These are phyloP conservation scores for Nasturtium officinale DNA, from an alignment of 345 rosid species.

Conservation along the genomic window DNA sequence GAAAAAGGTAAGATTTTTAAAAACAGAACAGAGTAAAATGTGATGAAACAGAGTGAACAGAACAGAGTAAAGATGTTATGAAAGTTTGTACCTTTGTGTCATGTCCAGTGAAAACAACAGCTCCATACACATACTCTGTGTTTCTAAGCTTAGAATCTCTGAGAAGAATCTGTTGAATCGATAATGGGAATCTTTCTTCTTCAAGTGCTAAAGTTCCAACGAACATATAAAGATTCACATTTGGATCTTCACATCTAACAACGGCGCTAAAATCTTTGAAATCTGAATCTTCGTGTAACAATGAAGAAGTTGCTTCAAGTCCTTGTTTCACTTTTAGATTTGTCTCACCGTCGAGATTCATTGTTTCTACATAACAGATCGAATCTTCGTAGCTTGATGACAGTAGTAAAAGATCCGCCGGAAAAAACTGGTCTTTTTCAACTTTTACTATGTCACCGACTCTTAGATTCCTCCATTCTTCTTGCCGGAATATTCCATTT, in stretches of 20 bases:
- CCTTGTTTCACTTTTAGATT: conserved; percentile 92
- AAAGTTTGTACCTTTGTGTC: conserved; percentile 65
- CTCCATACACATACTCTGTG: conserved; percentile 81
- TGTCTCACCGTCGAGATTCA: conserved; percentile 99
- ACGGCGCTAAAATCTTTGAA: conserved; percentile 64
- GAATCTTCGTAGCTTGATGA: conserved; percentile 88
- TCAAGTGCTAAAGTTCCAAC: conserved; percentile 71
- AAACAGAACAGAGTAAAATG: not conserved
- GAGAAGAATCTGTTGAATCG: conserved; percentile 85
- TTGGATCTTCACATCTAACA: conserved; percentile 88
- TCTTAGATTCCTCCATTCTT: conserved; percentile 75
- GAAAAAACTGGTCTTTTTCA: conserved; percentile 85
- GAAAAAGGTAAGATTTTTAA: not conserved
- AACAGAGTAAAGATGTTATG: not conserved
- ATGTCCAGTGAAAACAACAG: conserved; percentile 82
- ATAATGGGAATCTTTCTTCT: conserved; percentile 63
- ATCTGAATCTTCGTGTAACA: conserved; percentile 59
- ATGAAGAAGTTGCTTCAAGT: conserved; percentile 60
- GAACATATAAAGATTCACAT: conserved; percentile 80
- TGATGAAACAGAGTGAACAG: not conserved
- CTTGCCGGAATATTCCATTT: conserved; percentile 58
- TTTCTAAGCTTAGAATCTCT: conserved; percentile 88
- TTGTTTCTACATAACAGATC: conserved; percentile 91
- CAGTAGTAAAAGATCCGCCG: conserved; percentile 81
- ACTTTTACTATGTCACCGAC: conserved; percentile 92